Evolutionary conservation across 2,329 filamentous ascomycete species (phyloP), one percentile per base, ranked within the genome.

Genomic region (Penicillium digitatum): DNA sequence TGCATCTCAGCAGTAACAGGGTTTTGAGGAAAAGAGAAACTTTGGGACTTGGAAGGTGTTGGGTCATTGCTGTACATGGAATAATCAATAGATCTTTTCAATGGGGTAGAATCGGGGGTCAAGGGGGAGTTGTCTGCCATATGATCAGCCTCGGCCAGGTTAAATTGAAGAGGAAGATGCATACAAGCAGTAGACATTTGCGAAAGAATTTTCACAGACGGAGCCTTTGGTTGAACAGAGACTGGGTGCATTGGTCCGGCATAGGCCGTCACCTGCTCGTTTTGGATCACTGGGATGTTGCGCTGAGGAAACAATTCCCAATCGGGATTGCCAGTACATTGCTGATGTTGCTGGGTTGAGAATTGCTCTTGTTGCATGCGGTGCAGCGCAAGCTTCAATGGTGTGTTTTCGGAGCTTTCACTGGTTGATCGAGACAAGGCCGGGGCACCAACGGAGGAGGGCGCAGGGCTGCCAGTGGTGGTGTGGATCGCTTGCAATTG

Each of bases 71-170:
- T 69, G 51, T 74, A 72, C 42, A 71, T 70, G 54, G 68, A 64
- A 56, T 71, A 63, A 56, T 72, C 70, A 57, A 69, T 68, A 49
- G 72, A 69, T 62, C 69, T 67, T 63, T 72, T 74, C 64, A 75
- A 72, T 14, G 87, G 86, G 20, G 85, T 88, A 49, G 84, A 82
- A 64, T 81, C 82, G 50, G 87, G 87, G 27, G 87, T 89, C 43
- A 86, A 81, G 54, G 87, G 87, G 38, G 62, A 63, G 37, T 49
- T 58, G 38, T 65, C 63, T 65, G 52, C 4, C 2, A 48, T 39
- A 44, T 39, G 14, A 26, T 53, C 38, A 38, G 18, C 11, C 8
- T 20, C 8, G 5, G 2, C 3, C 3, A 10, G 12, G n/a, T 31
- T 12, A 16, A 4, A 20, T 14, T 20, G 5, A 29, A 29, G 0